These are phyloP conservation scores for Ustilago shanxiensis DNA, from an alignment of 1,284 basidiomycete genomes.

Conservation along the genomic window DNA sequence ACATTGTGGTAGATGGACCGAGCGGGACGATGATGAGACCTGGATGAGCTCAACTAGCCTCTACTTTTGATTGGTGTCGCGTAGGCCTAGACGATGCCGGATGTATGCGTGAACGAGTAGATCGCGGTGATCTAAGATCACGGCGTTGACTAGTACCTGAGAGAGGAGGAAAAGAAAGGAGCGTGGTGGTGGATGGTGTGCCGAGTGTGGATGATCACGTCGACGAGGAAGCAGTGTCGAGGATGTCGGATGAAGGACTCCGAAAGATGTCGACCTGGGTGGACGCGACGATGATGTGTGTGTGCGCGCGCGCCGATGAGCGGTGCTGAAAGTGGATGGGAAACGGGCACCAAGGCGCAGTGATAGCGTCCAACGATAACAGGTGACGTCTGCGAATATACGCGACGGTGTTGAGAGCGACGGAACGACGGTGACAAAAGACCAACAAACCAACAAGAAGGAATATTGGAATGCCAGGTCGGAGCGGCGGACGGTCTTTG, in stretches of 20 bases:
- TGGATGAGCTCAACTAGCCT: neutral
- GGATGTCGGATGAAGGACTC: neutral
- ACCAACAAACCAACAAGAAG: constrained; percentile 21
- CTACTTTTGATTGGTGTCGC: neutral
- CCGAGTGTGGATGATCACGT: constrained; percentile 14
- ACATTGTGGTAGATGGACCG: constrained; percentile 27
- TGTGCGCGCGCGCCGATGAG: constrained; percentile 19
- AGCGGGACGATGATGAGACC: neutral
- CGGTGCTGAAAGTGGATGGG: constrained; percentile 1
- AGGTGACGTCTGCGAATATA: neutral
- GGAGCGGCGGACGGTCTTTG: constrained; percentile 10
- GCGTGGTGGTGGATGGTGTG: constrained; percentile 2
- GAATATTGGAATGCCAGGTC: constrained; percentile 22
- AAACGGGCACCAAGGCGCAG: neutral
- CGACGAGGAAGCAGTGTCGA: neutral
- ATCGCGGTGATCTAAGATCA: neutral
- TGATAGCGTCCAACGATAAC: constrained; percentile 2
- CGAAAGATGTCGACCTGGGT: neutral
- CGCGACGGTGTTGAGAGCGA: constrained; percentile 9
- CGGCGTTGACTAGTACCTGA: neutral
- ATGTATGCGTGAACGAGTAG: neutral
- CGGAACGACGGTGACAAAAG: constrained; percentile 17
- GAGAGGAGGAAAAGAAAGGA: neutral
- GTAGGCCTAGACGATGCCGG: neutral
- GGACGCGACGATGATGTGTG: constrained; percentile 36